phyloP scores from a whole-genome alignment of 2,329 filamentous ascomycete species.

The Penicillium sp. region DNA sequence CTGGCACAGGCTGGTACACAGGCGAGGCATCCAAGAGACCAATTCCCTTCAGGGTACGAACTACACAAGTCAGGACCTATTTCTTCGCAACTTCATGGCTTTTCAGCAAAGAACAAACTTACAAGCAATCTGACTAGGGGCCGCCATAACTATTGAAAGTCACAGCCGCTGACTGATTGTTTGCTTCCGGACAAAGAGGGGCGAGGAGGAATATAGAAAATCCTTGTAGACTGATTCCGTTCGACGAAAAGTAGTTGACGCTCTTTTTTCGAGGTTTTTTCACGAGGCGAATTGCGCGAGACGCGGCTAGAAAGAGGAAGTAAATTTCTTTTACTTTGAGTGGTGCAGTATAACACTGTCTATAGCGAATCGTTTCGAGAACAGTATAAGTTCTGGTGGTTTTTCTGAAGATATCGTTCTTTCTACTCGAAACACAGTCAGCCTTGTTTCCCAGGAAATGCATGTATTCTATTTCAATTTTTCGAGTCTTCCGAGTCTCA shows the following conservation, averaged over 20 bases:
- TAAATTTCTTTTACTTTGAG: not conserved
- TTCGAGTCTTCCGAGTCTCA: not conserved
- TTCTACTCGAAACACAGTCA: not conserved
- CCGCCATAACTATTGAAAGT: constrained; percentile 92
- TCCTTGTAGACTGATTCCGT: constrained; percentile 6
- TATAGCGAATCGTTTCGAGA: not conserved
- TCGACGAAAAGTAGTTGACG: not conserved
- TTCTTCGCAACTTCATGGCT: not conserved
- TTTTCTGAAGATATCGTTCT: not conserved
- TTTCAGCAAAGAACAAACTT: constrained; percentile 28
- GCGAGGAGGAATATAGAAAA: constrained; percentile 1
- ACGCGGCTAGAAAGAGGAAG: not conserved
- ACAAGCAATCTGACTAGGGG: constrained; percentile 90
- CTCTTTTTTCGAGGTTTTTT: not conserved
- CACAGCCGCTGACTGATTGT: constrained; percentile 54
- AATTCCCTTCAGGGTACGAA: constrained; percentile 94
- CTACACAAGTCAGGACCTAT: constrained; percentile 33
- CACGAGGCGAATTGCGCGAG: not conserved
- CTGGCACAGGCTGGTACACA: constrained; percentile 77
- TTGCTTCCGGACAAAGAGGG: not conserved
- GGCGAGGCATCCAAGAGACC: constrained; percentile 89
- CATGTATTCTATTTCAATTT: not conserved
- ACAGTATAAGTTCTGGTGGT: not conserved
- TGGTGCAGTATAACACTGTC: not conserved
- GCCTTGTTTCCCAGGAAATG: not conserved